Percentiles rank a stretch among this genome's conserved stretches.
Evolutionary conservation across 2,329 filamentous ascomycete genomes (phyloP).

Genomic region (Teratosphaeria nubilosa): DNA sequence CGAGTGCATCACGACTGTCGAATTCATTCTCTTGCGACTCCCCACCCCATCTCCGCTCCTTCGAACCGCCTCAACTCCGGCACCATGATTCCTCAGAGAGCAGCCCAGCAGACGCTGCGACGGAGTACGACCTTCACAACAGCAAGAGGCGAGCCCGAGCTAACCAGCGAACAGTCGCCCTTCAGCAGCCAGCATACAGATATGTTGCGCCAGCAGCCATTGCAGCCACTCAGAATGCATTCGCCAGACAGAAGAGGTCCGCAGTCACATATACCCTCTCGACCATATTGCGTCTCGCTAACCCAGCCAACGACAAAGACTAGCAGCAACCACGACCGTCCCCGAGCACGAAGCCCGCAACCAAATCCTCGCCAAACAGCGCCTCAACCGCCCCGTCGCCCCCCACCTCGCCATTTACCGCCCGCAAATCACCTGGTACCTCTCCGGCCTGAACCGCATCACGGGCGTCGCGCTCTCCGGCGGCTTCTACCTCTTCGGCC

Average conservation of each 20-base stretch:
- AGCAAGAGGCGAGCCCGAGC: not conserved
- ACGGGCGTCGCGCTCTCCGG: conserved; percentile 67
- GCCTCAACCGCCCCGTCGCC: conserved; percentile 67
- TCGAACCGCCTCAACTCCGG: conserved; percentile 12
- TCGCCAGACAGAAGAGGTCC: conserved; percentile 40
- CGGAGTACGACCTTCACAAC: conserved; percentile 10
- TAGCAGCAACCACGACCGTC: conserved; percentile 45
- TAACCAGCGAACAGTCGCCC: conserved; percentile 29
- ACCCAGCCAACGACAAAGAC: conserved; percentile 18
- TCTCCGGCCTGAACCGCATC: conserved; percentile 67
- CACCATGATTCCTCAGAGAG: conserved; percentile 37
- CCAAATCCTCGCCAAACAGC: conserved; percentile 69
- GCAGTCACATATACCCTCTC: conserved; percentile 2
- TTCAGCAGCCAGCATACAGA: conserved; percentile 36
- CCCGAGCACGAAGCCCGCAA: conserved; percentile 41
- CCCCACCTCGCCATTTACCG: conserved; percentile 83
- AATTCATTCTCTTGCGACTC: conserved; percentile 13
- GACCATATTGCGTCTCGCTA: conserved; percentile 1
- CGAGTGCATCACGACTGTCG: conserved; percentile 1
- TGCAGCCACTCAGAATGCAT: conserved; percentile 26
- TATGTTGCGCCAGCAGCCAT: conserved; percentile 36
- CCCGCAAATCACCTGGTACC: conserved; percentile 76
- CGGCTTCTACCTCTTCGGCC: conserved; percentile 67
- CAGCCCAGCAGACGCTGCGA: conserved; percentile 34
- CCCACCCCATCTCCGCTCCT: conserved; percentile 8